Base-by-base conservation (phyloP, 129 eudicot genomes). In the Silybum marianum region DNA sequence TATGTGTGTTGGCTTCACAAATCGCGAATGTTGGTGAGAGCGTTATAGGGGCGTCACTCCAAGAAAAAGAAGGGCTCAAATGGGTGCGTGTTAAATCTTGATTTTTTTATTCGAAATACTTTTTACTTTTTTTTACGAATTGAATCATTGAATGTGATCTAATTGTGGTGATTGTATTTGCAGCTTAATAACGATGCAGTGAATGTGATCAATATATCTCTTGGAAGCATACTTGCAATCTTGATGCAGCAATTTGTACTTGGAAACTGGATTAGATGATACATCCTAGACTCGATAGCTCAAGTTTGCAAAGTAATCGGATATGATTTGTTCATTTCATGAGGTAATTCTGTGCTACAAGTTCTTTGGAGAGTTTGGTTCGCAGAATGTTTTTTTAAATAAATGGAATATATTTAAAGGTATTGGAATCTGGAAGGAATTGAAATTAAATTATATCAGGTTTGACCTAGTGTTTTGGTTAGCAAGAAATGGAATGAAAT, bases 141-240 rank as follows among this genome's bases (percentile, higher is more conserved):
- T 68, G 75, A 71, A 82, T 42, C 6, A 40, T 58, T 68, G 75
- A 71, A 82, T 42, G 9, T 73, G 32, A 39, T 73, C n/a, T 73
- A 48, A 19, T 21, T 34, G 36, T 46, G 7, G 19, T 14, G 40
- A n/a, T 58, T 80, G 85, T 34, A 26, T 69, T 74, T 90, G 88
- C 88, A 95, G 99, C 99, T 95, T 70, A 95, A 87, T 90, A 95
- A 92, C 51, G 99, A 95, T 65, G 92, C 81, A 40, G 99, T 95
- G 58, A 95, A 95, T 70, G 88, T 95, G 69, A 89, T 95, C 83
- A 95, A 92, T 80, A 88, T 95, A 85, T 89, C 99, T 67, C 86
- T 92, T 40, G 99, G 99, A 28, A 89, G 95, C 89, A 84, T 91
- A 51, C 81, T 95, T 73, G 98, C 99, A 28, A 81, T 95, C 81